Conservation (phyloP, 2,329 filamentous ascomycete genomes). For the Ceratocystis huliohia region DNA sequence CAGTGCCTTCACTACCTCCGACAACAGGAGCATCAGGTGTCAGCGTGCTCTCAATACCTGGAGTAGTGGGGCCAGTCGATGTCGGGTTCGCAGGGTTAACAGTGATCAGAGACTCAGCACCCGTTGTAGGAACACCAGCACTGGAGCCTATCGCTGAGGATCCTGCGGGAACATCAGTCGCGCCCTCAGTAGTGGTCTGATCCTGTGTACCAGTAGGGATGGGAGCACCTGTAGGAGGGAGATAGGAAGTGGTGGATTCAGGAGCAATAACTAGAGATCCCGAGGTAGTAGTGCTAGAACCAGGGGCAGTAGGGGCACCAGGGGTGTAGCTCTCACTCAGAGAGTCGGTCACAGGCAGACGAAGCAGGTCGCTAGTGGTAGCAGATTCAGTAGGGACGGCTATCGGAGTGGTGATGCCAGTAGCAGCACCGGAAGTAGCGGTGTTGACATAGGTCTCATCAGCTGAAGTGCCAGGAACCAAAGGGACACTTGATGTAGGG, state of each 20-base stretch:
- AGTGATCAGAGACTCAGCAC: constrained; percentile 18
- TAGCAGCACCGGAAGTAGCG: constrained; percentile 15
- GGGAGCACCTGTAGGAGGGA: constrained; percentile 21
- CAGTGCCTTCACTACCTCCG: constrained; percentile 14
- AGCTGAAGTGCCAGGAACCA: not conserved
- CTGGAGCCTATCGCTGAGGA: constrained; percentile 15
- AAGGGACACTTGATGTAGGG: not conserved
- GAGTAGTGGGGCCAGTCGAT: constrained; percentile 1
- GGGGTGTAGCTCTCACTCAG: not conserved
- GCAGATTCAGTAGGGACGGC: constrained; percentile 4
- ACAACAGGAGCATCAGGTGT: constrained; percentile 21
- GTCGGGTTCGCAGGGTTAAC: constrained; percentile 16
- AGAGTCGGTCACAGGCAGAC: not conserved
- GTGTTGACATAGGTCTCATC: constrained; percentile 14
- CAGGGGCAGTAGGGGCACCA: not conserved
- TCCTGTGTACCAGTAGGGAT: not conserved
- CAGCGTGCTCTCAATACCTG: constrained; percentile 18
- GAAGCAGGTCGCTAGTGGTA: not conserved
- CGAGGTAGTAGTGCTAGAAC: constrained; percentile 1
- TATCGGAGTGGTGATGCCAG: constrained; percentile 11
- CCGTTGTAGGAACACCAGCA: constrained; percentile 14
- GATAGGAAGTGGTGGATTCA: constrained; percentile 23
- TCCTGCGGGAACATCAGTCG: not conserved
- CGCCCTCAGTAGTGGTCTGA: too few relatives aligned
- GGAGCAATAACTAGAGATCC: constrained; percentile 9